Evolutionary conservation across 2,329 filamentous ascomycete genomes (phyloP).

Genomic region (Alternaria panax): DNA sequence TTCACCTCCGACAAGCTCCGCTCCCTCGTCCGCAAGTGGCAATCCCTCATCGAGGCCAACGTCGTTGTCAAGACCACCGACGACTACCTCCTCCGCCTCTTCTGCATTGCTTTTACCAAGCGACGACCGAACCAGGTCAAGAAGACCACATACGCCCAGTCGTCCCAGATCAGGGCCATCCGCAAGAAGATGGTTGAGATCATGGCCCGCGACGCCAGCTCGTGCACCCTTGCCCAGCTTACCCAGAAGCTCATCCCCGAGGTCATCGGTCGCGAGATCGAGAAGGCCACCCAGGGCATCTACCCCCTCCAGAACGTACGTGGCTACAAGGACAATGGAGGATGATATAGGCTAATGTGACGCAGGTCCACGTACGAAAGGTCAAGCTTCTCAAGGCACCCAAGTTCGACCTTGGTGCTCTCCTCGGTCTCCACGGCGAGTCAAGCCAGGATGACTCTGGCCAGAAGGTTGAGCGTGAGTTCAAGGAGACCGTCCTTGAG

Average conservation of each 20-base stretch:
- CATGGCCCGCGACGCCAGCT: constrained; percentile 93
- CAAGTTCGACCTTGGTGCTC: constrained; percentile 97
- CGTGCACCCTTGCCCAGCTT: constrained; percentile 94
- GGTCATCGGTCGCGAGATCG: constrained; percentile 99
- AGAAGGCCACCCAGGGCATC: constrained; percentile 99
- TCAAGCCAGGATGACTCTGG: constrained; percentile 94
- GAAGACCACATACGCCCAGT: constrained; percentile 99
- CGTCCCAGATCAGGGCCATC: constrained; percentile 96
- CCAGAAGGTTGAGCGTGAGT: constrained; percentile 96
- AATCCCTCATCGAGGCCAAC: constrained; percentile 99
- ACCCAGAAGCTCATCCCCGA: constrained; percentile 99
- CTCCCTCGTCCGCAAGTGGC: constrained; percentile 99
- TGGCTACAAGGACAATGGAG: constrained; percentile 21
- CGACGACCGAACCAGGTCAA: constrained; percentile 99
- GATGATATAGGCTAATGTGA: constrained; percentile 28
- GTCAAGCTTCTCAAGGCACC: constrained; percentile 98
- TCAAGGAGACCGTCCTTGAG: constrained; percentile 97
- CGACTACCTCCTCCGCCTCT: constrained; percentile 98
- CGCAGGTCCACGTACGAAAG: constrained; percentile 98
- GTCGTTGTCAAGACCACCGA: constrained; percentile 99
- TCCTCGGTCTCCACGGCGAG: constrained; percentile 97
- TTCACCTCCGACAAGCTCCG: constrained; percentile 99
- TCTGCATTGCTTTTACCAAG: constrained; percentile 99
- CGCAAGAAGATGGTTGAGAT: constrained; percentile 99
- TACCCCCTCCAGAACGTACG: constrained; percentile 98